Evolutionary conservation across 208 protist genomes (phyloP), one percentile per base, ranked within the genome.

Genomic region (Wallacemonas collosoma): DNA sequence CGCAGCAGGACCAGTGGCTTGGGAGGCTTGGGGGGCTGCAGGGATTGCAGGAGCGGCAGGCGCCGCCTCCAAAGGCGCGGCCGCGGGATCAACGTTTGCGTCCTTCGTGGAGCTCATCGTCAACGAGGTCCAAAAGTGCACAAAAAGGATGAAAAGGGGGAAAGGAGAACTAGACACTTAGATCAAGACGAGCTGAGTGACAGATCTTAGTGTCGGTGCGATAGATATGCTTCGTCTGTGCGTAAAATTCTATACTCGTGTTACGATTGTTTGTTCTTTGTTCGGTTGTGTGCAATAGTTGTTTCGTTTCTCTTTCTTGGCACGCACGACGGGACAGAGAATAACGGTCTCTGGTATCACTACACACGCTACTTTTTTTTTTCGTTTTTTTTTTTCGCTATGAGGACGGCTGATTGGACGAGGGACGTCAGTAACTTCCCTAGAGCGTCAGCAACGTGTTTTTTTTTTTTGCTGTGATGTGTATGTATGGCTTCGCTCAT

Each of bases 21-120:
- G 60, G 14, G 82, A 63, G 41, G 82, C 88, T 53, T 86, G 81
- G 40, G 88, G 45, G 2, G 87, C 60, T 44, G 85, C 68, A 43
- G 78, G 85, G 43, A 53, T 61, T 11, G 88, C 71, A 43, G 77
- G 58, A 1, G 86, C 82, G 48, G 71, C 44, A 63, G 79, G 26
- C 26, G 26, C 26, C 26, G 26, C 26, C 26, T 26, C 26, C 26
- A 26, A 26, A 26, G 26, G 26, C 26, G 50, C 84, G 45, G 8
- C 60, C 3, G 76, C 62, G 43, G 78, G 61, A 15, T 72, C 73
- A 47, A 77, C 72, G 53, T 79, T 41, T n/a, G 41, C 61, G 36
- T 48, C 14, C 17, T 77, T 66, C 4, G 73, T 44, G 39, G 67
- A 58, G 44, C 79, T 76, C 79, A 83, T 83, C 35, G 54, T 26